These are phyloP conservation scores for Centrapalus pauciflorus DNA, from an alignment of 129 eudicot genomes.

Conservation along the genomic window DNA sequence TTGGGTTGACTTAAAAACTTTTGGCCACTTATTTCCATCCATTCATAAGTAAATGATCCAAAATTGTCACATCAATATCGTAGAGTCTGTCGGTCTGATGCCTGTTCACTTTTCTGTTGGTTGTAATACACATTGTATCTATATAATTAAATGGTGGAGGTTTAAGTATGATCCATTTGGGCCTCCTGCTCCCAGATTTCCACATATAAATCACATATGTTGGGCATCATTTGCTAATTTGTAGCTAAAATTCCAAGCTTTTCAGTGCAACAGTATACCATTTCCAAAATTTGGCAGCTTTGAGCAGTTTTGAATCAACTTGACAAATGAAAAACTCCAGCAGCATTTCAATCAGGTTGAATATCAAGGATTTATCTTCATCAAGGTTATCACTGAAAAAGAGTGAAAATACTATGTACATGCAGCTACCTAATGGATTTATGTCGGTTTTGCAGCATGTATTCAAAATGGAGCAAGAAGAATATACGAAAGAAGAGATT, in stretches of 20 bases:
- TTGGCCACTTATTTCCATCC: too few relatives aligned
- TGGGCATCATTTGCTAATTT: neutral
- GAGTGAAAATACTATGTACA: neutral
- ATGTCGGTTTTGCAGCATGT: conserved; percentile 60
- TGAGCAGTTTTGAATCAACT: conserved; percentile 94
- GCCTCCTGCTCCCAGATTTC: neutral
- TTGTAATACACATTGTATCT: neutral
- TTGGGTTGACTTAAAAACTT: too few relatives aligned
- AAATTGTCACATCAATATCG: too few relatives aligned
- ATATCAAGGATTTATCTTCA: neutral
- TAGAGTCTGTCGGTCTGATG: too few relatives aligned
- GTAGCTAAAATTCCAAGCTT: neutral
- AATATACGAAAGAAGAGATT: conserved; percentile 87
- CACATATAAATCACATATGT: neutral
- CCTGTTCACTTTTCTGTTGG: neutral
- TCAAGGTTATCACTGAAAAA: neutral
- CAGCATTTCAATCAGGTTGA: conserved; percentile 96
- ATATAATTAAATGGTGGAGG: neutral
- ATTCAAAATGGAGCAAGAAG: conserved; percentile 97
- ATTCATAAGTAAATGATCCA: too few relatives aligned
- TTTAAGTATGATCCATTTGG: neutral
- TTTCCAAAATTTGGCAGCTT: conserved; percentile 48
- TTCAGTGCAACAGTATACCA: conserved; percentile 1
- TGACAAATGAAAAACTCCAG: conserved; percentile 96
- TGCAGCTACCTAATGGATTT: neutral